phyloP scores from a whole-genome alignment of 1,139 yeast genomes.

The Hansenula anomala region DNA sequence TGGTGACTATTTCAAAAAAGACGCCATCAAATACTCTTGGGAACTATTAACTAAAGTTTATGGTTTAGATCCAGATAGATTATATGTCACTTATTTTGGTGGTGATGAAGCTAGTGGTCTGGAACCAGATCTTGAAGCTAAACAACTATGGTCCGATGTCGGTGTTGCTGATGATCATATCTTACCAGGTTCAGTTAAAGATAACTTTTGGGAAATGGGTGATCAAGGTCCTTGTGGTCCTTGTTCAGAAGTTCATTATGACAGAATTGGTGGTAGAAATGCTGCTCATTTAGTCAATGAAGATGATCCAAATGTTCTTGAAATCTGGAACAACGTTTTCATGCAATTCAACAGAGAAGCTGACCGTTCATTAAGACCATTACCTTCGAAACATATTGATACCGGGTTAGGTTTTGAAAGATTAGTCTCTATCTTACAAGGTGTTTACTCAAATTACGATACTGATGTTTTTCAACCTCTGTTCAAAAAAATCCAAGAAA shows the following conservation, averaged over 20 bases:
- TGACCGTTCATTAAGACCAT: constrained; percentile 70
- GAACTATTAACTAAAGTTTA: constrained; percentile 81
- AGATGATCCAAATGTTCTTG: constrained; percentile 97
- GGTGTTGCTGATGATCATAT: constrained; percentile 94
- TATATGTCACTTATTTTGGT: constrained; percentile 93
- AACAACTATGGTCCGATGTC: constrained; percentile 73
- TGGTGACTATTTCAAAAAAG: constrained; percentile 96
- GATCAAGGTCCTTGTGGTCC: constrained; percentile 99
- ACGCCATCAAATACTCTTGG: constrained; percentile 88
- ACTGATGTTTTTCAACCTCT: constrained; percentile 94
- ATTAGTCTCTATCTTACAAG: constrained; percentile 88
- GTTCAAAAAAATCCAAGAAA: constrained; percentile 79
- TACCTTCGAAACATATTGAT: constrained; percentile 94
- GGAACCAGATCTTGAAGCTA: constrained; percentile 92
- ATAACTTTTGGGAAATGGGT: constrained; percentile 99
- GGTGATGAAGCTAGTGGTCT: constrained; percentile 85
- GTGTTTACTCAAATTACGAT: constrained; percentile 88
- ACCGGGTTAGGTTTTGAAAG: constrained; percentile 99
- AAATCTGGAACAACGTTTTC: constrained; percentile 96
- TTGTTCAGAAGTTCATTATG: constrained; percentile 95
- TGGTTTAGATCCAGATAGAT: constrained; percentile 69
- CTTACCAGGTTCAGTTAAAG: constrained; percentile 83
- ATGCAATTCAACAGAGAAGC: constrained; percentile 95
- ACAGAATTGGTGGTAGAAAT: constrained; percentile 96
- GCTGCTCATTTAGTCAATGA: constrained; percentile 85